phyloP scores from a whole-genome alignment of 129 eudicot species.

The Flaveria bidentis region DNA sequence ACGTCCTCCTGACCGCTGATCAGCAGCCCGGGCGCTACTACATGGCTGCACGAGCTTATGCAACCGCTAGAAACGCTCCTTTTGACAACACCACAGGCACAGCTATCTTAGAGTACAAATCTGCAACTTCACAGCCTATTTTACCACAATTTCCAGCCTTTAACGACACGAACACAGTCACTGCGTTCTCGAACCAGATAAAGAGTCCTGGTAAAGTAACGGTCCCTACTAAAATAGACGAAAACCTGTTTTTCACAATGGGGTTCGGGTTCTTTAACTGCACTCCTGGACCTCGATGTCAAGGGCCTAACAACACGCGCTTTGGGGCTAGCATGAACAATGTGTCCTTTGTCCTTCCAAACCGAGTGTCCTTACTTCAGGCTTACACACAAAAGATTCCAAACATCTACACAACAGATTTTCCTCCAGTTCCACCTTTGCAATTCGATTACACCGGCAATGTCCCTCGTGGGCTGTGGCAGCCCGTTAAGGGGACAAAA shows the following conservation, averaged over 20 bases:
- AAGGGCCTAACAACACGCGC: conserved; percentile 79
- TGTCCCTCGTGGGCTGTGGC: conserved; percentile 69
- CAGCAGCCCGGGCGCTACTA: conserved; percentile 60
- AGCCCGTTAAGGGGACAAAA: conserved; percentile 57
- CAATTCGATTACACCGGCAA: conserved; percentile 76
- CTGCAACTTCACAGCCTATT: conserved; percentile 48
- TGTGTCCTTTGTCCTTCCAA: conserved; percentile 66
- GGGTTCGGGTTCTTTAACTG: conserved; percentile 68
- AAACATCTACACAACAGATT: conserved; percentile 64
- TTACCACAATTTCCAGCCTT: conserved; percentile 69
- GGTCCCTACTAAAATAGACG: conserved; percentile 58
- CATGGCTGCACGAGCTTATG: conserved; percentile 88
- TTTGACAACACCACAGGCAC: conserved; percentile 87
- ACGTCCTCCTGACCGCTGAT: conserved; percentile 57
- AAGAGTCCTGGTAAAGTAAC: conserved; percentile 47
- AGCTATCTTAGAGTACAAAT: conserved; percentile 65
- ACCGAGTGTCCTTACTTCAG: conserved; percentile 55
- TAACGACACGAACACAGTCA: conserved; percentile 69
- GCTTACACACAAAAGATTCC: conserved; percentile 65
- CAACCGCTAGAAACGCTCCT: conserved; percentile 53
- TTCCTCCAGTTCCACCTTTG: conserved; percentile 66
- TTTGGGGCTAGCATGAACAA: conserved; percentile 88
- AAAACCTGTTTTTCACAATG: conserved; percentile 55
- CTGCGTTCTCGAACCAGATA: conserved; percentile 50
- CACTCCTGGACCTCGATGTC: conserved; percentile 66